These are phyloP conservation scores for Triticum timopheevii DNA, from an alignment of 176 grass and related monocot species.

Conservation along the genomic window DNA sequence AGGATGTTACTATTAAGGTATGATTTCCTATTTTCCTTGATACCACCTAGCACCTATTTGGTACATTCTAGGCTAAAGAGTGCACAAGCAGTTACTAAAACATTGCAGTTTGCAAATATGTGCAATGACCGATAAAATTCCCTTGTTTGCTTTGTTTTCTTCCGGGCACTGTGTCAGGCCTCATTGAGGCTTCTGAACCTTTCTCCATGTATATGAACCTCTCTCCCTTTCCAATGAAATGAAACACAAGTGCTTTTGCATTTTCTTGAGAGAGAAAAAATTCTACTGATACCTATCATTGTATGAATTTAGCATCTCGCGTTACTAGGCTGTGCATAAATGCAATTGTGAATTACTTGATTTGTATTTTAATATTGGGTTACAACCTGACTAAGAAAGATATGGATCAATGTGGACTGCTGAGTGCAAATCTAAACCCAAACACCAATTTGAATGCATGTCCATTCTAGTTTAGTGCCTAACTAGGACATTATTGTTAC, in stretches of 20 bases:
- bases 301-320: not conserved
- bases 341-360: not conserved
- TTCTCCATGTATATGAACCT: too few relatives aligned
- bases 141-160: too few relatives aligned
- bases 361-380: conserved; percentile 6
- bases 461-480: not conserved
- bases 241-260: too few relatives aligned
- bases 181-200: too few relatives aligned
- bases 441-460: not conserved
- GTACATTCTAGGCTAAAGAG: not conserved
- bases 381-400: not conserved
- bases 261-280: too few relatives aligned
- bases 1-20: conserved; percentile 99
- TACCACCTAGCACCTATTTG: not conserved
- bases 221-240: too few relatives aligned
- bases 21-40: conserved; percentile 1
- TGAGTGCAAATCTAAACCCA: conserved; percentile 12
- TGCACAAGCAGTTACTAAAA: not conserved
- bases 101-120: not conserved
- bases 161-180: too few relatives aligned
- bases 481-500: not conserved
- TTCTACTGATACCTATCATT: too few relatives aligned
- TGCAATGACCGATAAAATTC: not conserved
- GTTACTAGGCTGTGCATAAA: not conserved
- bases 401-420: not conserved